Evolutionary conservation across 352 stramenopile species (phyloP), one percentile per base, ranked within the genome.

Genomic region (Globisporangium viniferum): DNA sequence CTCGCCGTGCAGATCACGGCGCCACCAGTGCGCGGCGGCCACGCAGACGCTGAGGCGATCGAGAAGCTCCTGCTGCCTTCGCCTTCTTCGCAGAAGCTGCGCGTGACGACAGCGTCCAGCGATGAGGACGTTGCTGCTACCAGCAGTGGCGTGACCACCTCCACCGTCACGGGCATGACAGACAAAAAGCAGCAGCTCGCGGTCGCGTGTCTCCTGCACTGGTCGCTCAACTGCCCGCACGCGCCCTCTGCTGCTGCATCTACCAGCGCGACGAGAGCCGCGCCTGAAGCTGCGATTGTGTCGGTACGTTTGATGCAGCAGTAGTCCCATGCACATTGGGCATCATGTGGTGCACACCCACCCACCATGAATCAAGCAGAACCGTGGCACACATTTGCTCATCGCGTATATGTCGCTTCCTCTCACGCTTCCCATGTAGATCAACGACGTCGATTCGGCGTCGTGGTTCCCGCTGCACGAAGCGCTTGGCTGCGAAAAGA

Each of bases 131-230:
- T 6, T 20, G 53, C 18, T 24, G 54, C 20, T 24, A 15, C n/a
- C 31, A 18, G 3, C 0, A n/a, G 22, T 24, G 53, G 9, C 5
- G 53, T 24, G 27, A 39, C 22, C 31, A 31, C 31, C 20, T 49
- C 33, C 35, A 69, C 57, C 29, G 53, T 87, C 44, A 67, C 57
- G 20, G 75, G 74, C 24, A 73, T 82, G 56, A 48, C 57, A 3
- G 64, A 76, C 69, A 75, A 70, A n/a, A 76, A 73, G 7, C 73
- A 85, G 57, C 81, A 90, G 44, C 63, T 90, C 29, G 81, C 76
- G 14, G 67, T 86, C 61, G 77, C 81, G 39, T 87, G 80, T 63
- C 65, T 84, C 62, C 61, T 87, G 68, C 72, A 88, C 58, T 90
- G 81, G 80, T 27, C 72, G 48, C 63, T 89, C 53, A 73, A 73